Evolutionary conservation across 176 grass and related monocot species (phyloP).

Genomic region (Oryza meridionalis): DNA sequence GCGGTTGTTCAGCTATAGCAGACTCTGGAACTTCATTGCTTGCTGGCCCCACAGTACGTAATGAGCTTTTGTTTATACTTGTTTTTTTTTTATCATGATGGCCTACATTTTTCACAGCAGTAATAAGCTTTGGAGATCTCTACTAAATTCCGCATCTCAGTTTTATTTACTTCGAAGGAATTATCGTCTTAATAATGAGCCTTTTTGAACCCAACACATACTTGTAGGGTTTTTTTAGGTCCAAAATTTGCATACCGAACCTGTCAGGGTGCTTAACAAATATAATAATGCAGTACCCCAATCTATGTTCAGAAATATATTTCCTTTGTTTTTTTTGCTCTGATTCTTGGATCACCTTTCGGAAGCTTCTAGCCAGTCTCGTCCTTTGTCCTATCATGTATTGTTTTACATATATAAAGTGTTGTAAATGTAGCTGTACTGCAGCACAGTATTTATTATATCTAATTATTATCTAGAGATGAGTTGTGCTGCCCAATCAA

Average conservation of each 20-base stretch:
- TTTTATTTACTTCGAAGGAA: background rate
- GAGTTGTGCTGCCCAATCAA: background rate
- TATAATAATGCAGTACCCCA: background rate
- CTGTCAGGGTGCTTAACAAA: background rate
- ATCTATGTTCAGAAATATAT: background rate
- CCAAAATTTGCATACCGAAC: background rate
- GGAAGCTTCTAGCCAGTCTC: conserved; percentile 10
- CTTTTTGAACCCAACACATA: background rate
- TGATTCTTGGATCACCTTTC: background rate
- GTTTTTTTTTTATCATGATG: background rate
- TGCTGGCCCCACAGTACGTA: conserved; percentile 84
- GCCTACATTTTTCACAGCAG: background rate
- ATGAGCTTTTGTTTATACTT: conserved; percentile 15
- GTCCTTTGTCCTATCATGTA: background rate
- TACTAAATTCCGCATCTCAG: background rate
- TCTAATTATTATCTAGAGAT: no score
- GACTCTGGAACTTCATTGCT: conserved; percentile 98
- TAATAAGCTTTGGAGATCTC: background rate
- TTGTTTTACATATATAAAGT: conserved; percentile 10
- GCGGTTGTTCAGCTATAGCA: conserved; percentile 81
- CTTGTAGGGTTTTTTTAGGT: background rate
- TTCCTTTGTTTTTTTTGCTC: background rate
- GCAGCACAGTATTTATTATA: background rate
- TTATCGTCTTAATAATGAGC: background rate
- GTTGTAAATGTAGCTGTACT: background rate